Conservation (phyloP, 169 alveolate genomes). For the Plasmodium blacklocki region DNA sequence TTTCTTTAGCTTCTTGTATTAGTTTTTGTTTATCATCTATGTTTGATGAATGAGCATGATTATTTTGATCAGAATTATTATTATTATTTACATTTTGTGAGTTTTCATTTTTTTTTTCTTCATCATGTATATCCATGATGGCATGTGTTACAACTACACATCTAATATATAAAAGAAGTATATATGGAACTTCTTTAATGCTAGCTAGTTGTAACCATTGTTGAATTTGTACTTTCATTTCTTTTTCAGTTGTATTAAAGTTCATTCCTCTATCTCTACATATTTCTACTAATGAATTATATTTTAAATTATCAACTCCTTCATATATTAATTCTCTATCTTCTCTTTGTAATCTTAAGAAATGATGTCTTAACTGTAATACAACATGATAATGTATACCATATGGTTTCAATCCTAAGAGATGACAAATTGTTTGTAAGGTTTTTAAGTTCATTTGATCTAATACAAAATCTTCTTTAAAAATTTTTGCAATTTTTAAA, state of each 20-base stretch:
- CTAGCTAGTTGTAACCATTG: conserved; percentile 90
- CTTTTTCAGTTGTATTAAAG: conserved; percentile 87
- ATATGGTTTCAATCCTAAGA: conserved; percentile 90
- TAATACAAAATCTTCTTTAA: conserved; percentile 89
- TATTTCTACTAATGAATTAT: conserved; percentile 89
- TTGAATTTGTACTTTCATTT: conserved; percentile 81
- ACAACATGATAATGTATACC: conserved; percentile 89
- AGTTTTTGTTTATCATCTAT: conserved; percentile 57
- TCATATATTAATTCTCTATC: conserved; percentile 91
- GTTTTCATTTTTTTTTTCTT: neutral
- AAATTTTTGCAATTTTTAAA: conserved; percentile 86
- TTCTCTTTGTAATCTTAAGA: conserved; percentile 87
- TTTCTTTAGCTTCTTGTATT: conserved; percentile 72
- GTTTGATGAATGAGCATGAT: neutral
- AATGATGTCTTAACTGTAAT: conserved; percentile 88
- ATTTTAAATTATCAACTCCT: conserved; percentile 88
- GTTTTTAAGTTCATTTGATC: conserved; percentile 91
- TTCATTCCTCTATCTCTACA: conserved; percentile 89
- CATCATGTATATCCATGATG: conserved; percentile 84
- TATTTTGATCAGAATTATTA: neutral
- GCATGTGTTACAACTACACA: conserved; percentile 90
- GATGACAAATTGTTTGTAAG: conserved; percentile 88
- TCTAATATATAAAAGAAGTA: conserved; percentile 89
- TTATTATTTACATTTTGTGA: neutral
- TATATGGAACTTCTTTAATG: conserved; percentile 88